Evolutionary conservation across 164 flowering plant species (phyloP).

Genomic region (Brasenia schreberi): DNA sequence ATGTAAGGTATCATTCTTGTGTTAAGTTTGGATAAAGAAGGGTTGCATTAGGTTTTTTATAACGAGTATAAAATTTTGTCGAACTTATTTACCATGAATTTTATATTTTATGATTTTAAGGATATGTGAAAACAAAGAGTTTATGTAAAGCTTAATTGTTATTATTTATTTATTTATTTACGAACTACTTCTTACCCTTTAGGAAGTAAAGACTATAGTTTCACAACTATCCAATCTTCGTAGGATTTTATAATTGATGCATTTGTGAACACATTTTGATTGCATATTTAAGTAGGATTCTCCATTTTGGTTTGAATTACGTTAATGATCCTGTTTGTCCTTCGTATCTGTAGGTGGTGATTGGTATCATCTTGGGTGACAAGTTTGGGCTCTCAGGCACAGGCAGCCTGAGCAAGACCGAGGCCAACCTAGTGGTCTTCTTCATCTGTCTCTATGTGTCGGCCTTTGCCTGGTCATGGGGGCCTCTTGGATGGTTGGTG

Average conservation of each 20-base stretch:
- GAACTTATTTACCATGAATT: too few species aligned
- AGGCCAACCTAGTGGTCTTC: constrained; percentile 6
- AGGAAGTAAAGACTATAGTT: neutral
- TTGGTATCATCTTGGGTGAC: constrained; percentile 9
- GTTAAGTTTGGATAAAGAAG: too few species aligned
- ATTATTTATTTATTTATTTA: too few species aligned
- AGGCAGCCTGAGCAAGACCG: constrained; percentile 7
- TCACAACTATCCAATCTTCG: neutral
- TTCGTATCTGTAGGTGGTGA: constrained; percentile 3
- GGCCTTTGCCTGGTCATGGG: constrained; percentile 24
- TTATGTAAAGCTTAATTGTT: too few species aligned
- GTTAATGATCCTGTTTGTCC: neutral
- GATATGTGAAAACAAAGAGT: too few species aligned
- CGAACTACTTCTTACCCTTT: neutral
- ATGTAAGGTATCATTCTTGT: too few species aligned
- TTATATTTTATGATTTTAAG: too few species aligned
- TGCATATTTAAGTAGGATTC: neutral
- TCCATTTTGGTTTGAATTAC: neutral
- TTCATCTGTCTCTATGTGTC: constrained; percentile 19
- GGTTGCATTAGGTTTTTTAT: too few species aligned
- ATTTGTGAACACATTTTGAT: neutral
- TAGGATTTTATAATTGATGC: neutral
- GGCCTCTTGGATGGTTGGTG: constrained; percentile 22
- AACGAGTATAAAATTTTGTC: too few species aligned
- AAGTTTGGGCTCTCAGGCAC: constrained; percentile 15